A percentile compares a stretch with the other conserved stretches of the same genome.
phyloP scores from a whole-genome alignment of 2,329 filamentous ascomycete genomes.

The Hypoxylon sp. region DNA sequence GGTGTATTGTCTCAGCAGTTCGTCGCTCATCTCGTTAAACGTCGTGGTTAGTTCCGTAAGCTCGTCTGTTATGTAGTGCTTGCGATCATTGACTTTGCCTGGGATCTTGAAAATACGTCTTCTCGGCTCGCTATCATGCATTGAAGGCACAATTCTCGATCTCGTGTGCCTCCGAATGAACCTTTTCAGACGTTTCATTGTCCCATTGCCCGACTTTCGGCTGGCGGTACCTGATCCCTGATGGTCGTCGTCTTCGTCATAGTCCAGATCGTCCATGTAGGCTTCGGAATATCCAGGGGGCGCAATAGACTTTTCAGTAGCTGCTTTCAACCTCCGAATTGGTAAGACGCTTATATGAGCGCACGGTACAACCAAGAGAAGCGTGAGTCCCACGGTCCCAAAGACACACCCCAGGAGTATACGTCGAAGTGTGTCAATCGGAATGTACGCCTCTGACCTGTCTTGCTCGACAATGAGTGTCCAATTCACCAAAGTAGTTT shows the following conservation, averaged over 20 bases:
- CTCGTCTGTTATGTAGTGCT: conserved; percentile 85
- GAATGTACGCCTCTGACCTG: conserved; percentile 78
- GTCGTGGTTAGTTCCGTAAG: conserved; percentile 84
- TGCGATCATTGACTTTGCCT: conserved; percentile 80
- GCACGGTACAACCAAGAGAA: conserved; percentile 80
- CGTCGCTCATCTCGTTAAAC: conserved; percentile 95
- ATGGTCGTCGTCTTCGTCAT: conserved; percentile 60
- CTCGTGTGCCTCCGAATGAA: conserved; percentile 54
- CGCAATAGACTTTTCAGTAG: conserved; percentile 79
- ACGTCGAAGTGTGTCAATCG: conserved; percentile 80
- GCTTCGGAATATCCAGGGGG: conserved; percentile 72
- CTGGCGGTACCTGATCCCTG: conserved; percentile 43
- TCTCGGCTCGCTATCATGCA: conserved; percentile 56
- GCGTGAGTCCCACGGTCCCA: conserved; percentile 79
- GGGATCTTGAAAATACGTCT: conserved; percentile 84
- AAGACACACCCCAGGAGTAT: conserved; percentile 89
- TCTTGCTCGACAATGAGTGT: conserved; percentile 83
- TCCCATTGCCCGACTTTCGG: conserved; percentile 59
- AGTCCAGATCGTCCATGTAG: conserved; percentile 58
- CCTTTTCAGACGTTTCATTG: conserved; percentile 56
- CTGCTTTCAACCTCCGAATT: conserved; percentile 80
- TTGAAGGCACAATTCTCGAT: conserved; percentile 48
- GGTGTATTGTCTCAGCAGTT: conserved; percentile 87
- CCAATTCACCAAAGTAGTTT: conserved; percentile 81
- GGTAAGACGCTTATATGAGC: conserved; percentile 86